A percentile compares a stretch with the other conserved stretches of the same genome.
phyloP scores from a whole-genome alignment of 129 eudicot species.

The Glebionis coronaria region DNA sequence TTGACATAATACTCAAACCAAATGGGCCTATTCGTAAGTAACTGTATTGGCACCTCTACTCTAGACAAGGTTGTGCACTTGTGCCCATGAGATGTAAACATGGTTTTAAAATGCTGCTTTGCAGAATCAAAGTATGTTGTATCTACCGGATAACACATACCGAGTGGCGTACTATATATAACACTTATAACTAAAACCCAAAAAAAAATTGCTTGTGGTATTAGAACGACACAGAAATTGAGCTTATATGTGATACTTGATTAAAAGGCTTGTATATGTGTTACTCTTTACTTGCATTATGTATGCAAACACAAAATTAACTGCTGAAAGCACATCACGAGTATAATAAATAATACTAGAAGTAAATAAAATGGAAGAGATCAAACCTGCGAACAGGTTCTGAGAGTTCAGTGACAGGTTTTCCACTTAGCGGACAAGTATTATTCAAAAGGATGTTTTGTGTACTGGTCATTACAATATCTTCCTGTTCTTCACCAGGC shows the following conservation, averaged over 20 bases:
- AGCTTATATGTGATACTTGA: conserved; percentile 3
- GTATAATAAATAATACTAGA: conserved; percentile 16
- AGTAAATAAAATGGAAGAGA: not conserved
- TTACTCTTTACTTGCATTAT: not conserved
- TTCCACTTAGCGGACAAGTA: conserved; percentile 78
- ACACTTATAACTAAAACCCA: not conserved
- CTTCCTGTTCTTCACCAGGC: conserved; percentile 99
- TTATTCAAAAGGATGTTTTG: conserved; percentile 57
- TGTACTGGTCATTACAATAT: conserved; percentile 87
- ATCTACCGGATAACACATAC: not conserved
- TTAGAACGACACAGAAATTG: not conserved
- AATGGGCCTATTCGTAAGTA: not conserved
- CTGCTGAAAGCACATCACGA: not conserved
- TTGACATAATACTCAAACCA: not conserved
- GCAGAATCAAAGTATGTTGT: not conserved
- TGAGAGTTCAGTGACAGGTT: conserved; percentile 62
- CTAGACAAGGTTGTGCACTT: not conserved
- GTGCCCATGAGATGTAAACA: not conserved
- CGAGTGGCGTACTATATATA: not conserved
- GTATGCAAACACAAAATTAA: conserved; percentile 9
- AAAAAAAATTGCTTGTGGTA: not conserved
- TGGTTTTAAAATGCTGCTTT: not conserved
- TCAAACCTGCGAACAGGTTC: conserved; percentile 90
- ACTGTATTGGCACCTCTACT: not conserved
- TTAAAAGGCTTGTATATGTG: not conserved